These are phyloP conservation scores for Penicillium canariense DNA, from an alignment of 495 filamentous ascomycete genomes.

Conservation along the genomic window DNA sequence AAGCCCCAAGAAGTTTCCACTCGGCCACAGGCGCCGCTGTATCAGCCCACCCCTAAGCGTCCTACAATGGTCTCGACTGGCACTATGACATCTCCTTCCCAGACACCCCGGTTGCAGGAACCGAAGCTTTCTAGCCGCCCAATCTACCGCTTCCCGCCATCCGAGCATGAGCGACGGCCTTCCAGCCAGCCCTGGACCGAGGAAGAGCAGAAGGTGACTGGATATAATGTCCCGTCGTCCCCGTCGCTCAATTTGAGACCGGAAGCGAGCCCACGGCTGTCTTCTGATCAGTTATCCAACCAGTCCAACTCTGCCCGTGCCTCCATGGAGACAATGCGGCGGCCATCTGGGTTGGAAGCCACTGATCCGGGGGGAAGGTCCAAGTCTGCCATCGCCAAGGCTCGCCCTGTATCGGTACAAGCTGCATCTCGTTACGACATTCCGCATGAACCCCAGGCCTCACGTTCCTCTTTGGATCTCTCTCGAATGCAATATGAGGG, in stretches of 20 bases:
- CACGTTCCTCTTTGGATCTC: slow-evolving; percentile 40
- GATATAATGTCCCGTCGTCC: slow-evolving; percentile 30
- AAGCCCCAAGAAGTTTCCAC: slow-evolving; percentile 24
- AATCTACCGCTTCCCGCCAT: slow-evolving; percentile 61
- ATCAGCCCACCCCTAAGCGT: slow-evolving; percentile 58
- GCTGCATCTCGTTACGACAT: slow-evolving; percentile 75
- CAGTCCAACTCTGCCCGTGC: slow-evolving; percentile 70
- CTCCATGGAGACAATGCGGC: slow-evolving; percentile 68
- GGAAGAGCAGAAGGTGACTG: slow-evolving; percentile 24
- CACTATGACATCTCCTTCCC: slow-evolving; percentile 80
- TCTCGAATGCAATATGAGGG: slow-evolving; percentile 36
- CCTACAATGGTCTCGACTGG: slow-evolving; percentile 87
- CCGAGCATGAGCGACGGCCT: slow-evolving; percentile 52
- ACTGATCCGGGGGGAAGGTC: slow-evolving; percentile 57
- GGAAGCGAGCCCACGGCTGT: slow-evolving; percentile 52
- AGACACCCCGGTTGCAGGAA: slow-evolving; percentile 52
- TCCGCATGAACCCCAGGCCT: slow-evolving; percentile 61
- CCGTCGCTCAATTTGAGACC: slow-evolving; percentile 27
- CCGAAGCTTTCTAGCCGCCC: slow-evolving; percentile 45
- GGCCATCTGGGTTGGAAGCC: slow-evolving; percentile 61
- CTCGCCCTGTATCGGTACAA: slow-evolving; percentile 72
- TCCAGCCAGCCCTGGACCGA: slow-evolving; percentile 50
- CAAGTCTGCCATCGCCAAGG: slow-evolving; percentile 60
- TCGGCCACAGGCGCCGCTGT: slow-evolving; percentile 40
- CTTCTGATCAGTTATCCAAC: slow-evolving; percentile 43